A percentile compares a stretch with the other conserved stretches of the same genome.
These are phyloP conservation scores for Chara braunii DNA, from an alignment of 139 green algal genomes.

Conservation along the genomic window DNA sequence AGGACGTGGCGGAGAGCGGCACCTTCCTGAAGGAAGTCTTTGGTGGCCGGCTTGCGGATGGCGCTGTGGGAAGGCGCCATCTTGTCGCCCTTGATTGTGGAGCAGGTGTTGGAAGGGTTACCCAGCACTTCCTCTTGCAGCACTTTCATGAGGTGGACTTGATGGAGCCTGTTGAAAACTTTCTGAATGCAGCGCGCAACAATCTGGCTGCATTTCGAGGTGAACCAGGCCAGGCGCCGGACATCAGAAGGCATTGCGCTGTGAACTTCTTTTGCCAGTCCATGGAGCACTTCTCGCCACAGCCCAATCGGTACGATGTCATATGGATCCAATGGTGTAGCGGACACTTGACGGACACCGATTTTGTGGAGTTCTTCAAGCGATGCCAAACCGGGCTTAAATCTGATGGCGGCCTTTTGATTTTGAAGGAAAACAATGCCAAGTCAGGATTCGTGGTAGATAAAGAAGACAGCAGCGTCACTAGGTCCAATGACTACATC, in stretches of 20 bases:
- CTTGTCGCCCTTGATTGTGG: conserved; percentile 66
- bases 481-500: conserved; percentile 67
- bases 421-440: conserved; percentile 91
- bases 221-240: background rate
- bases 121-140: conserved; percentile 74
- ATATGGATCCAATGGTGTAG: conserved; percentile 79
- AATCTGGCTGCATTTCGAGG: background rate
- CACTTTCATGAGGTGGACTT: conserved; percentile 75
- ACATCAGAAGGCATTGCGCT: conserved; percentile 5
- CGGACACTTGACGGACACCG: conserved; percentile 87
- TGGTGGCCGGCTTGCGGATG: conserved; percentile 3
- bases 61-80: background rate
- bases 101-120: conserved; percentile 83
- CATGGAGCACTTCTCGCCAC: conserved; percentile 49
- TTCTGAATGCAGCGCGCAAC: conserved; percentile 11
- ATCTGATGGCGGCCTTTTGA: conserved; percentile 64
- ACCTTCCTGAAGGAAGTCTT: conserved; percentile 26
- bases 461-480: conserved; percentile 78
- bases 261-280: conserved; percentile 31
- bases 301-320: conserved; percentile 57
- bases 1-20: conserved; percentile 55
- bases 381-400: conserved; percentile 44
- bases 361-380: conserved; percentile 67
- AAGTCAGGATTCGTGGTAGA: conserved; percentile 73
- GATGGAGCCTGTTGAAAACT: conserved; percentile 56